Base-by-base conservation (phyloP, 345 rosid species). In the Conringia planisiliqua region DNA sequence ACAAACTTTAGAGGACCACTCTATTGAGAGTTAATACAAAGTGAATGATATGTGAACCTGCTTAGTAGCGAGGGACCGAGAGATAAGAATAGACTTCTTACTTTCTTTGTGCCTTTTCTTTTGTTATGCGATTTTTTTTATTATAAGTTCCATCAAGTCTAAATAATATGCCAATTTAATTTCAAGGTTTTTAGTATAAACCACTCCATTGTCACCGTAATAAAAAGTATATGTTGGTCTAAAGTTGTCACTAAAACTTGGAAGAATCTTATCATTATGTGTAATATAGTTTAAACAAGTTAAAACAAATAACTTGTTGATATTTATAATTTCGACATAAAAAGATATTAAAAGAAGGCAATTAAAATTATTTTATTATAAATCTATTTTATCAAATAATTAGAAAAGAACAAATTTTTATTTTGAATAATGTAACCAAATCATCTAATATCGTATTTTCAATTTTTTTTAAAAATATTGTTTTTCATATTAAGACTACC, bases 21-120 rank as follows among this genome's bases (percentile, higher is more conserved):
- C 70, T 70, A 54, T 42, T 51, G 36, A 26, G 56, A 68, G 54
- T 54, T 69, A 27, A 60, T 51, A 43, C 64, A 69, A 52, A 62
- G 55, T 76, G 70, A 52, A 38, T 69, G 65, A 76, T 76, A 69
- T 76, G 79, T 76, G 79, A 76, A 63, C 70, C 64, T 40, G 64
- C 70, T 76, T 69, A 62, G 10, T 46, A 62, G 75, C 13, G 38
- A 39, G 57, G 69, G 63, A 61, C 62, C 38, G 74, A 68, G 58
- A 76, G 75, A 76, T 68, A 75, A 74, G 68, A 74, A 57, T 66
- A 58, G 68, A 36, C 36, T 59, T 67, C 27, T 58, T 74, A 50
- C 51, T 50, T 39, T 72, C 42, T 62, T 47, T 38, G 47, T 66
- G 42, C 33, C 4, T 54, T 63, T 72, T 26, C 7, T 52, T 62